Conservation (phyloP, 345 rosid species). For the Mercurialis annua region DNA sequence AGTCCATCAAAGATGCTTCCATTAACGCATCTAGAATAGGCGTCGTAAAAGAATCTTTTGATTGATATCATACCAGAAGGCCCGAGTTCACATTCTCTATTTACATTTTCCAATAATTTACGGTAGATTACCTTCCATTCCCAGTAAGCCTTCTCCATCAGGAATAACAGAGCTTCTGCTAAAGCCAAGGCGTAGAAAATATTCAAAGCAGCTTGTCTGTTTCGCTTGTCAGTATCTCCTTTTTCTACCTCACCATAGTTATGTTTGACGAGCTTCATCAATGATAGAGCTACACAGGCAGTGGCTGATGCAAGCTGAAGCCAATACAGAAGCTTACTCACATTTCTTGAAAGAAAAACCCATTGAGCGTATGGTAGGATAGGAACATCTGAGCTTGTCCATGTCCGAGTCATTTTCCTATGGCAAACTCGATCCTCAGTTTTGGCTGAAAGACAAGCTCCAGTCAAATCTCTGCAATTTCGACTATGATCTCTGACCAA, state of each 20-base stretch:
- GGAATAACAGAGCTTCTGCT: constrained; percentile 78
- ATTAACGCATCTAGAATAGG: constrained; percentile 73
- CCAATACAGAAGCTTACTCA: constrained; percentile 79
- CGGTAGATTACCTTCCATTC: constrained; percentile 51
- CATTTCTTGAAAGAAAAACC: constrained; percentile 60
- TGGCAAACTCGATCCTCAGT: constrained; percentile 21
- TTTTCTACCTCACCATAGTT: constrained; percentile 67
- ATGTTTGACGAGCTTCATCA: constrained; percentile 63
- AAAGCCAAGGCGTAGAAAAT: constrained; percentile 80
- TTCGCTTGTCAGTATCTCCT: constrained; percentile 69
- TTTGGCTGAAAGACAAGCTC: constrained; percentile 8
- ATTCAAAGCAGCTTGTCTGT: constrained; percentile 54
- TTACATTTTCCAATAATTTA: constrained; percentile 66
- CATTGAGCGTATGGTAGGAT: constrained; percentile 67
- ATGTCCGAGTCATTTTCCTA: constrained; percentile 38
- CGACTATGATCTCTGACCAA: constrained; percentile 26
- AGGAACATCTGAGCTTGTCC: constrained; percentile 76
- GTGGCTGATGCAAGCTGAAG: constrained; percentile 81
- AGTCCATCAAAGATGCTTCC: constrained; percentile 88
- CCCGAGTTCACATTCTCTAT: constrained; percentile 62
- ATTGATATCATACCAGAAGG: constrained; percentile 59
- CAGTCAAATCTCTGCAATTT: constrained; percentile 16
- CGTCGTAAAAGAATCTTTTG: constrained; percentile 77
- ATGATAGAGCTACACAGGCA: constrained; percentile 66
- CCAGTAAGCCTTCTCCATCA: constrained; percentile 87